Evolutionary conservation across 768 basidiomycete genomes (phyloP), one percentile per base, ranked within the genome.

Genomic region (Naganishia antarctica): DNA sequence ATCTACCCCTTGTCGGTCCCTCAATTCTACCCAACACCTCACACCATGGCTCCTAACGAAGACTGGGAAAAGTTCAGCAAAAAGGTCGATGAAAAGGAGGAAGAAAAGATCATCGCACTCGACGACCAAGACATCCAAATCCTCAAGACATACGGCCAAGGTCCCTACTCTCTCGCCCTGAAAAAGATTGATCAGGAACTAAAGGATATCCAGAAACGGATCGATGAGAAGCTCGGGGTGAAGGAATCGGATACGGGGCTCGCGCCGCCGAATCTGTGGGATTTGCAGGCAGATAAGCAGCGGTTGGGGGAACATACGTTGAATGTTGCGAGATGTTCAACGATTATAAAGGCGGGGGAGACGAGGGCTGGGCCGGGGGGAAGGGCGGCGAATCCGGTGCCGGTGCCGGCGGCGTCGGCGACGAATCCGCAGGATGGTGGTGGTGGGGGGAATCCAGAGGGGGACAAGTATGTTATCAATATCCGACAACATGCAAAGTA

Each of bases 401-500:
- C 63, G 12, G 32, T 61, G 13, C n/a, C n/a, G n/a, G 84, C 83
- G 64, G 83, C 86, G 31, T 90, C 86, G 11, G 76, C 81, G 4
- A 88, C 90, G 80, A 96, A 94, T 78, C 80, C 79, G 2, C 92
- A 93, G 68, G 96, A 94, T 21, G 96, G 98, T 4, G 76, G 73
- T 15, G 76, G 76, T 13, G 76, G 73, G 18, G 76, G 76, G 13
- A 76, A 74, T 41, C 74, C 76, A 74, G 96, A 98, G 76, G 91
- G 94, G 73, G 94, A 98, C 80, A 93, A 97, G 80, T 98, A 99
- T 79, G 91, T 99, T 72, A 98, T 99, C 79, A 96, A 94, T 76
- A 93, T 99, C 79, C 96, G 97, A 78, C 96, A 99, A 80, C 96
- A 98, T 74, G 96, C 96, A 9, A 99, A 99, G 80, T 98, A 97